Conservation (phyloP, 108 stramenopile species). For the Skeletonema menzelii region DNA sequence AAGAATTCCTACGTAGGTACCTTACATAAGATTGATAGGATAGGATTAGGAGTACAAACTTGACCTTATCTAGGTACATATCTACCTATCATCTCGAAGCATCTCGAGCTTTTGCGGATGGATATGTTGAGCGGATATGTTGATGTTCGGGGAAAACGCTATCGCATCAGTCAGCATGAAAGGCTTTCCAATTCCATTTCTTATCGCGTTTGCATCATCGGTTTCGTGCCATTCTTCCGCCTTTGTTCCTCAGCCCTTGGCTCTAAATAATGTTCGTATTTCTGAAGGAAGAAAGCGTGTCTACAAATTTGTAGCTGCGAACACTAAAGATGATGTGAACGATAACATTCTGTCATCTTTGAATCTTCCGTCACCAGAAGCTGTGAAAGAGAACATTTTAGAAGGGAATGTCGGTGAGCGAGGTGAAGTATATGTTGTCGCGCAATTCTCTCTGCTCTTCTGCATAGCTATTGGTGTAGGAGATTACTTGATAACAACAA, state of each 20-base stretch:
- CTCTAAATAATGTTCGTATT: background rate
- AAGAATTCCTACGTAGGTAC: too few species aligned
- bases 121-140: too few species aligned
- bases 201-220: background rate
- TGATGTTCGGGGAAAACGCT: too few species aligned
- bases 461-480: constrained; percentile 57
- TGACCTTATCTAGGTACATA: too few species aligned
- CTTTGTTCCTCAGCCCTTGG: background rate
- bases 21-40: too few species aligned
- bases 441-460: constrained; percentile 48
- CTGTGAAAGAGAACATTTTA: constrained; percentile 27
- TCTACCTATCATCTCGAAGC: too few species aligned
- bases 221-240: background rate
- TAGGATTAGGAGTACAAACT: too few species aligned
- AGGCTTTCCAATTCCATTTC: background rate
- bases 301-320: background rate
- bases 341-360: background rate
- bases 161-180: background rate
- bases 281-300: background rate
- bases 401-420: constrained; percentile 53
- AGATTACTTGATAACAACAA: constrained; percentile 18
- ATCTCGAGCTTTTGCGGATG: too few species aligned
- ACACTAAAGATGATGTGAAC: background rate
- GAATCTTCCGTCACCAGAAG: background rate
- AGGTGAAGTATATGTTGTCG: constrained; percentile 59